These are phyloP conservation scores for Trypanosoma scelopori DNA, from an alignment of 208 protist species.

Conservation along the genomic window DNA sequence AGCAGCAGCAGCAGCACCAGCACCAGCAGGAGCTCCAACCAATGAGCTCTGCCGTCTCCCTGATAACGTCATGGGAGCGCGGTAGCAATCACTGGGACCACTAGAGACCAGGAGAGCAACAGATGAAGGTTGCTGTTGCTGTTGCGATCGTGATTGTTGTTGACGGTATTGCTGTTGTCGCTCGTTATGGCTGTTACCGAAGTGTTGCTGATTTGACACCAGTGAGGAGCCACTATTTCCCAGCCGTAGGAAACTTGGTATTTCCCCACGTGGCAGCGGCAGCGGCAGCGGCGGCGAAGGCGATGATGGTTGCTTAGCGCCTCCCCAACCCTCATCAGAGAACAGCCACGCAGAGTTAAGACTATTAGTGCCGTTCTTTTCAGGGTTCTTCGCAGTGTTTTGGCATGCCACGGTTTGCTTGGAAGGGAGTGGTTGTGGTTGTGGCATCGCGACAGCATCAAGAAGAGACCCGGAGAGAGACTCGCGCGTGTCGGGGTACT, in stretches of 20 bases:
- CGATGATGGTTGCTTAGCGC: neutral
- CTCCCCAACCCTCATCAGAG: neutral
- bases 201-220: neutral
- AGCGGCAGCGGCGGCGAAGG: neutral
- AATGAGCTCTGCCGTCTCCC: neutral
- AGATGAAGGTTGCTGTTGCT: neutral
- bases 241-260: neutral
- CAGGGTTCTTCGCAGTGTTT: neutral
- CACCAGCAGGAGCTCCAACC: neutral
- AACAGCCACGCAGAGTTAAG: neutral
- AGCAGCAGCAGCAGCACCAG: too few relatives aligned
- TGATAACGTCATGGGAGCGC: neutral
- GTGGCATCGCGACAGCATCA: neutral
- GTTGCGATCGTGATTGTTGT: neutral
- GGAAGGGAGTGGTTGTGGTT: neutral
- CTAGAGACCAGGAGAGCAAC: neutral
- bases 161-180: conserved; percentile 3
- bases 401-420: neutral
- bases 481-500: neutral
- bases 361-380: neutral
- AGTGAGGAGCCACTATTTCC: neutral
- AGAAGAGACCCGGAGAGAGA: neutral
- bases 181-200: neutral
- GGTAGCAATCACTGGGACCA: neutral
- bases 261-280: too few relatives aligned